A percentile compares a stretch with the other conserved stretches of the same genome.
Conservation (phyloP, 1,284 basidiomycete species). For the Puccinia triticina region DNA sequence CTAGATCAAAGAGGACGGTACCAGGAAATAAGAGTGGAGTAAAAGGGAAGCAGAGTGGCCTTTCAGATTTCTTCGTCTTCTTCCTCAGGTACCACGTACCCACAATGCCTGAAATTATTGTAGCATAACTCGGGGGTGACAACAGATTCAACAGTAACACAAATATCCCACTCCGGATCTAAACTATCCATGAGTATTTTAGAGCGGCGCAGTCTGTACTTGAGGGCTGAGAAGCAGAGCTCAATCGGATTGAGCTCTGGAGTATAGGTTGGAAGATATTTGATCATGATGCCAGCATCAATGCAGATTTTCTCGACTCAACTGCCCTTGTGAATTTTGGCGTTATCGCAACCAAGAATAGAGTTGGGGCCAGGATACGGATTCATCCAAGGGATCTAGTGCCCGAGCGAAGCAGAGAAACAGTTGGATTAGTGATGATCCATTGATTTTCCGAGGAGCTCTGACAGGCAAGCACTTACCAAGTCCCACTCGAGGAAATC, state of each 20-base stretch:
- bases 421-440: too few species aligned
- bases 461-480: too few species aligned
- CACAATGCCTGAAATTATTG: background rate
- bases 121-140: background rate
- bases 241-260: too few species aligned
- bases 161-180: slow-evolving; percentile 10
- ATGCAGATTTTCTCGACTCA: background rate
- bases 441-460: too few species aligned
- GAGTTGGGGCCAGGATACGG: background rate
- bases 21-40: too few species aligned
- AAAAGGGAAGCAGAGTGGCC: too few species aligned
- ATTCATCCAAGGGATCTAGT: slow-evolving; percentile 3
- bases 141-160: background rate
- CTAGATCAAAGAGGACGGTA: too few species aligned
- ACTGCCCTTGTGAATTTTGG: slow-evolving; percentile 5
- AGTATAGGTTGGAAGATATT: slow-evolving; percentile 30
- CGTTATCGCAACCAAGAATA: slow-evolving; percentile 10
- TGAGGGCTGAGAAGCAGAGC: slow-evolving; percentile 21
- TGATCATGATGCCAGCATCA: background rate
- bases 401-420: background rate
- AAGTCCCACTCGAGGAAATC: slow-evolving; percentile 11
- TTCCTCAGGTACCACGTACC: background rate
- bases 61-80: too few species aligned
- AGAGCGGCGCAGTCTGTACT: background rate
- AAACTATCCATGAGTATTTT: background rate